Base-by-base conservation (phyloP, 306 rosid species). In the Canavalia gladiata region DNA sequence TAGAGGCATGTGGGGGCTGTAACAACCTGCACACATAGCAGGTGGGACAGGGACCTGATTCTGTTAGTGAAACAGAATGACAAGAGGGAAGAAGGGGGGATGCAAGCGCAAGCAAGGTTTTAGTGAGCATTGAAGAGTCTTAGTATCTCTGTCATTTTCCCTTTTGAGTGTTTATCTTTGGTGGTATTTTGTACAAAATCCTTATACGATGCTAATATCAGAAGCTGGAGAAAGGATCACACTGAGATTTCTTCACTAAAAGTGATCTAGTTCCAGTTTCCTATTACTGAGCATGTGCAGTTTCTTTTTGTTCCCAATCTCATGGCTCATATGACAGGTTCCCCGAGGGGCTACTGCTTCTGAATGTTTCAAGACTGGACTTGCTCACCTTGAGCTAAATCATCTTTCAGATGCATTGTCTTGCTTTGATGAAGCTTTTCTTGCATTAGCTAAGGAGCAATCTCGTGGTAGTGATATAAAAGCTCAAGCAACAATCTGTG, bases 381-480 rank as follows among this genome's bases (percentile, higher is more conserved):
- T 96, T 81, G 90, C 91, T 83, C 98, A 96, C 88, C 97, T 96
- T 66, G 99, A 96, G 83, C 92, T 86, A 84, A 96, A 96, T 88
- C 90, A 96, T 84, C 98, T 96, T 80, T 85, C 97, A 45, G 99
- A 96, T 90, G 97, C 99, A 1, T 89, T 93, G 81, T 92, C 94
- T 57, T 96, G 99, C 91, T 93, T 93, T 78, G 88, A 96, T 82
- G 99, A 96, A 88, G 89, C 98, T 86, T 96, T 96, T 82, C 92
- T 93, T 69, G 93, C 99, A 55, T 84, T 93, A 72, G 99, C 99
- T 42, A 96, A 92, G 87, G 99, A 96, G 76, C 87, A 89, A 77
- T 96, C 99, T 83, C 94, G 97, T 51, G 99, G 98, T 82, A 92
- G 89, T 88, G 98, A 96, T 88, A 93, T 96, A 74, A 96, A 96